Conservation (phyloP, 2,329 filamentous ascomycete species). For the Fusarium longipes region DNA sequence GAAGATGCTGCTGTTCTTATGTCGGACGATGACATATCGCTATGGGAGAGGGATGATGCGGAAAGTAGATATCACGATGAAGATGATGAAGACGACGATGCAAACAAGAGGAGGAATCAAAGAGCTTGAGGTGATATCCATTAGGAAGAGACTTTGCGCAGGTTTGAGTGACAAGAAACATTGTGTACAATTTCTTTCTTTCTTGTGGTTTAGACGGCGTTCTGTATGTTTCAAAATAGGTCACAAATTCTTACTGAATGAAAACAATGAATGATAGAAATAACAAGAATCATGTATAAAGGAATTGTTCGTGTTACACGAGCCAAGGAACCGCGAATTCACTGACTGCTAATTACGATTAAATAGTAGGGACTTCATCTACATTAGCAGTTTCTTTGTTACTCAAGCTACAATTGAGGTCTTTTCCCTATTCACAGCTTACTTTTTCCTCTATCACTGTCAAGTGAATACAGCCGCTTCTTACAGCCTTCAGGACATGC, state of each 20-base stretch:
- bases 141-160: slow-evolving; percentile 4
- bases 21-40: slow-evolving; percentile 69
- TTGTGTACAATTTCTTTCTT: background rate
- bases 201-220: slow-evolving; percentile 39
- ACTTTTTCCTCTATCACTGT: no score
- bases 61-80: slow-evolving; percentile 51
- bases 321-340: no score
- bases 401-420: no score
- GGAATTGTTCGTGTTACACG: slow-evolving; percentile 10
- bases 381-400: no score
- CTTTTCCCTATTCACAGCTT: no score
- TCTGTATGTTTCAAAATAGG: slow-evolving; percentile 26
- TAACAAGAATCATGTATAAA: slow-evolving; percentile 1
- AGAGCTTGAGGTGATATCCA: background rate
- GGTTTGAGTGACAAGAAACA: background rate
- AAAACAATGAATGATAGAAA: slow-evolving; percentile 14
- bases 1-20: slow-evolving; percentile 65
- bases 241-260: background rate
- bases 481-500: no score
- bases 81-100: slow-evolving; percentile 47
- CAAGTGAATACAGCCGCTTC: no score
- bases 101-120: slow-evolving; percentile 29
- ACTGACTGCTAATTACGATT: no score
- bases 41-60: slow-evolving; percentile 62
- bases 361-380: no score